Conservation (phyloP, 768 basidiomycete genomes). For the Galerina marginata region DNA sequence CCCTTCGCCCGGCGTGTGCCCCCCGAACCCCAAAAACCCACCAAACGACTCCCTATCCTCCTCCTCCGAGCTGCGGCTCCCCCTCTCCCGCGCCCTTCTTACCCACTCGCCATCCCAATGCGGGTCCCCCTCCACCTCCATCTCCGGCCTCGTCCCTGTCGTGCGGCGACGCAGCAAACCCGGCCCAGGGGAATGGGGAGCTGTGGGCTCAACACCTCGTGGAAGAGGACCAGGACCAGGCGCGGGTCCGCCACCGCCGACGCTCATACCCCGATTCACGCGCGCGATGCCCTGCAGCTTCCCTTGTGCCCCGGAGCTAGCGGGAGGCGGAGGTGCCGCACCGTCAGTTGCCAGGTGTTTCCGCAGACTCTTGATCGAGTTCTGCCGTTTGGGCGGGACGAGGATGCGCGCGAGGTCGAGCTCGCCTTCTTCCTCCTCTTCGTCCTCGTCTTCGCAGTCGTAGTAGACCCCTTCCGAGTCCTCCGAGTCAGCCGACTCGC, state of each 20-base stretch:
- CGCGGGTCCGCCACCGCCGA: conserved; percentile 12
- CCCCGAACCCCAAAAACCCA: conserved; percentile 22
- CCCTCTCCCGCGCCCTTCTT: conserved; percentile 18
- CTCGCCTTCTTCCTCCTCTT: conserved; percentile 55
- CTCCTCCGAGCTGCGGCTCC: conserved; percentile 28
- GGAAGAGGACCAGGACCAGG: too few species aligned
- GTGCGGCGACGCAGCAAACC: conserved; percentile 15
- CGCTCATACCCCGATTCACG: conserved; percentile 19
- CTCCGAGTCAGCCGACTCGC: conserved; percentile 28
- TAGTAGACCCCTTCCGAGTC: conserved; percentile 22
- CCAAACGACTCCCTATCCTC: conserved; percentile 32
- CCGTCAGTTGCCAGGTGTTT: conserved; percentile 50
- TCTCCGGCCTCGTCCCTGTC: conserved; percentile 9
- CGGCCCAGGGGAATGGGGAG: background rate
- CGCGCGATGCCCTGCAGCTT: conserved; percentile 20
- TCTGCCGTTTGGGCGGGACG: conserved; percentile 72
- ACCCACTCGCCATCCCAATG: conserved; percentile 34
- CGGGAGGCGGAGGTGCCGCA: background rate
- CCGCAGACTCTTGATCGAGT: conserved; percentile 74
- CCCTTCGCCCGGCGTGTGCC: background rate
- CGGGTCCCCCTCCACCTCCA: conserved; percentile 29
- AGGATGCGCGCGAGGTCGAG: conserved; percentile 70
- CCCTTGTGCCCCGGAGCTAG: conserved; percentile 16
- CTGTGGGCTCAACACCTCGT: too few species aligned
- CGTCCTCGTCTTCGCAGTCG: conserved; percentile 19